Percentiles rank a stretch among this genome's conserved stretches.
Conservation (phyloP, 1,284 basidiomycete species). For the Fomitopsis betulina region DNA sequence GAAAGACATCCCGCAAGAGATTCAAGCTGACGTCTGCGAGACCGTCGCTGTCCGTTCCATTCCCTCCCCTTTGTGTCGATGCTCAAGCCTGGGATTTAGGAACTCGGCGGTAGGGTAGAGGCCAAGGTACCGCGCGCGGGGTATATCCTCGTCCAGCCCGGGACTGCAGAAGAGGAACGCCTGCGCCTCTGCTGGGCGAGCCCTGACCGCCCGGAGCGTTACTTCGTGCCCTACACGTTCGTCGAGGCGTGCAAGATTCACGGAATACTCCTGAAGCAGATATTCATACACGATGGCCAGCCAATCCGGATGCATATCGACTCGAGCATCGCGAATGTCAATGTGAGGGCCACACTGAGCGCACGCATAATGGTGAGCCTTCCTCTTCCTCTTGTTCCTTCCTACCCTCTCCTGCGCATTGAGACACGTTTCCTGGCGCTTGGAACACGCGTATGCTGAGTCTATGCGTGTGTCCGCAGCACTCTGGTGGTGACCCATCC, state of each 20-base stretch:
- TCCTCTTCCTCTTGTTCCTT: not conserved
- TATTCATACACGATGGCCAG: constrained; percentile 58
- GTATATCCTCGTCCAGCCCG: constrained; percentile 64
- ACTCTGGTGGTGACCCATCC: constrained; percentile 72
- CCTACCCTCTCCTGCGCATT: not conserved
- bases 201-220: constrained; percentile 61
- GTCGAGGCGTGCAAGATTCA: constrained; percentile 75
- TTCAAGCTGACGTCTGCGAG: constrained; percentile 64
- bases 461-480: constrained; percentile 35
- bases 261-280: constrained; percentile 64
- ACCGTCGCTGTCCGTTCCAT: constrained; percentile 53
- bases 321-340: constrained; percentile 68
- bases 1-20: constrained; percentile 64
- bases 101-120: constrained; percentile 70
- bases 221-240: constrained; percentile 74
- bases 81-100: constrained; percentile 30
- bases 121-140: constrained; percentile 71
- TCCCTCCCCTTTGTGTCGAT: not conserved
- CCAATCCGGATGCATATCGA: constrained; percentile 75
- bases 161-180: constrained; percentile 64
- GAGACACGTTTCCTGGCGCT: not conserved
- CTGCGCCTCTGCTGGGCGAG: constrained; percentile 65
- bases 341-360: constrained; percentile 56
- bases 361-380: constrained; percentile 62
- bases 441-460: not conserved